These are phyloP conservation scores for Colletotrichum caudatum DNA, from an alignment of 2,329 filamentous ascomycete species.

Conservation along the genomic window DNA sequence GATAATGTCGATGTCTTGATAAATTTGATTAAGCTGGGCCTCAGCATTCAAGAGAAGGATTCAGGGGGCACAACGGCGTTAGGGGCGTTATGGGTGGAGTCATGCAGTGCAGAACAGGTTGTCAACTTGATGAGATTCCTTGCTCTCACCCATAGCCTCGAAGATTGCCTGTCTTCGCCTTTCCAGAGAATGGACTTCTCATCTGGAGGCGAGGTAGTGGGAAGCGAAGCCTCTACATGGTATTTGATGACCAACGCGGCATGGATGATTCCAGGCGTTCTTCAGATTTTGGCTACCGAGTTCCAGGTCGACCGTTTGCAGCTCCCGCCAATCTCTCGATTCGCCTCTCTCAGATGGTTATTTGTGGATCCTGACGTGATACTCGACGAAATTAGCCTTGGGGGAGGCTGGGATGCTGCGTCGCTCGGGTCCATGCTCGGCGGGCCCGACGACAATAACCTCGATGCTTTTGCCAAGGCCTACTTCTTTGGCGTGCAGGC, in stretches of 20 bases:
- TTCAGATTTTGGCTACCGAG: not conserved
- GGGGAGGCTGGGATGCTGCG: not conserved
- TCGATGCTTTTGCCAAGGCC: not conserved
- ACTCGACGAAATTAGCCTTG: not conserved
- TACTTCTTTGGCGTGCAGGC: not conserved
- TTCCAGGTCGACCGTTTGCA: not conserved
- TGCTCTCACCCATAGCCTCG: not conserved
- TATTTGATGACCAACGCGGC: accelerated
- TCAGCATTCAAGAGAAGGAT: not conserved
- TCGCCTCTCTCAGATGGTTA: not conserved
- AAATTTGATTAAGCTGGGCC: not conserved
- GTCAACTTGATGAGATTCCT: not conserved
- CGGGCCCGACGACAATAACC: not conserved
- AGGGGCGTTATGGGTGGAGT: accelerated
- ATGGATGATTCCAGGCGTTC: not conserved
- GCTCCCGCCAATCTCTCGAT: not conserved
- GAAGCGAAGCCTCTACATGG: accelerated
- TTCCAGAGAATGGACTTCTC: not conserved
- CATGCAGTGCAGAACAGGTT: not conserved
- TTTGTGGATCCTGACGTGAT: not conserved
- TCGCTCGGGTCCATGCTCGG: not conserved
- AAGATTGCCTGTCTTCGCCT: not conserved
- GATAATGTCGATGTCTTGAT: not conserved
- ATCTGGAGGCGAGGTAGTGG: too few species aligned
- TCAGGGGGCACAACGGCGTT: accelerated